A percentile compares a stretch with the other conserved stretches of the same genome.
phyloP scores from a whole-genome alignment of 2,329 filamentous ascomycete species.

The Didymellaceae sp. region DNA sequence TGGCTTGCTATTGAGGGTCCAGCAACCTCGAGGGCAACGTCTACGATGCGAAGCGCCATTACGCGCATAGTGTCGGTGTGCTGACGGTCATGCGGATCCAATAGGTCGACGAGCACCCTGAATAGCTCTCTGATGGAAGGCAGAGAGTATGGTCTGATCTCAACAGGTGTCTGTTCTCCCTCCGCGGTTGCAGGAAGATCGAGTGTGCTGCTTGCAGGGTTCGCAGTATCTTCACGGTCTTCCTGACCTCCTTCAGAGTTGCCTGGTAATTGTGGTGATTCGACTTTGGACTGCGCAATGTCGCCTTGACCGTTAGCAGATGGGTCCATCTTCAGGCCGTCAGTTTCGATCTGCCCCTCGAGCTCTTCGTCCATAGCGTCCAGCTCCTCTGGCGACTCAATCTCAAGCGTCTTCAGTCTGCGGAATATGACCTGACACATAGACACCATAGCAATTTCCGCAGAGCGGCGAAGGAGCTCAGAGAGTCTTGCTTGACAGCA shows the following conservation, averaged over 20 bases:
- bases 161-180: conserved; percentile 56
- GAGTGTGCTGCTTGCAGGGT: conserved; percentile 52
- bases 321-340: conserved; percentile 83
- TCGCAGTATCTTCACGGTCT: conserved; percentile 46
- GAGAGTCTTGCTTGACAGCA: conserved; percentile 94
- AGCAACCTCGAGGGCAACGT: conserved; percentile 94
- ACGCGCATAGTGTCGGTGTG: conserved; percentile 95
- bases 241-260: conserved; percentile 43
- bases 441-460: conserved; percentile 95
- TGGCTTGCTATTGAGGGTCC: conserved; percentile 94
- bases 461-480: conserved; percentile 85
- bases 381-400: conserved; percentile 72
- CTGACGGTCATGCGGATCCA: conserved; percentile 90
- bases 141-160: conserved; percentile 86
- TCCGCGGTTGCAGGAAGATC: conserved; percentile 52
- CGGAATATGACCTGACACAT: conserved; percentile 99
- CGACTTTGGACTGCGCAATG: conserved; percentile 40
- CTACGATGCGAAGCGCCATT: conserved; percentile 96
- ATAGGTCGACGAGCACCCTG: conserved; percentile 87
- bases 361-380: conserved; percentile 70
- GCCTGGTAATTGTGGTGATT: conserved; percentile 42
- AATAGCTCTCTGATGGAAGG: conserved; percentile 95
- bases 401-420: conserved; percentile 84
- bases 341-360: conserved; percentile 67
- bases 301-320: conserved; percentile 70